Conservation (phyloP, 2,329 filamentous ascomycete species). For the Nemania bipapillata region DNA sequence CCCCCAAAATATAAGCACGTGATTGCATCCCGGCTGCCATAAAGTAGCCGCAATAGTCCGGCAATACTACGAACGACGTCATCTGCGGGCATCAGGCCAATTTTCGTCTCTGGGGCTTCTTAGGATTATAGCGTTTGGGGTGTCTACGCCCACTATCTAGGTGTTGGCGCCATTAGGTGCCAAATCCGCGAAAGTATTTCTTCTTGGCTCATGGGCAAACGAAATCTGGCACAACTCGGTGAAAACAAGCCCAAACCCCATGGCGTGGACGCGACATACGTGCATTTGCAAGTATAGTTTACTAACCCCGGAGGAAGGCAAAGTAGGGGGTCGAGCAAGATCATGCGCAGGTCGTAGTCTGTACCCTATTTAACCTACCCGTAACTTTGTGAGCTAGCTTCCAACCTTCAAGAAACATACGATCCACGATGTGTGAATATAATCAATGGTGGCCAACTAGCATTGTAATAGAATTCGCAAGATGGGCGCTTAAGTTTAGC, state of each 20-base stretch:
- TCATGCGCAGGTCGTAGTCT: too few species aligned
- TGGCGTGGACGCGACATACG: neutral
- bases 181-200: neutral
- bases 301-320: neutral
- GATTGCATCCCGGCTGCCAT: neutral
- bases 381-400: too few species aligned
- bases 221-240: constrained; percentile 7
- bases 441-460: too few species aligned
- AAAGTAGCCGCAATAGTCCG: neutral
- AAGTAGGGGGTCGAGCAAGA: neutral
- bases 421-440: too few species aligned
- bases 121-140: neutral
- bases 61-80: neutral
- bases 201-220: neutral
- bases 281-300: constrained; percentile 6
- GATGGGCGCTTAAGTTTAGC: too few species aligned
- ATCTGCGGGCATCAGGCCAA: neutral
- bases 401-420: too few species aligned
- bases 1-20: constrained; percentile 6
- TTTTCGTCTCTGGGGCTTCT: neutral
- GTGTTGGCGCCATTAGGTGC: neutral
- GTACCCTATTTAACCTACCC: too few species aligned
- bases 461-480: too few species aligned
- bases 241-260: constrained; percentile 1
- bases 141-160: neutral